Base-by-base conservation (phyloP, 1,284 basidiomycete species). In the Rhodotorula sp. region DNA sequence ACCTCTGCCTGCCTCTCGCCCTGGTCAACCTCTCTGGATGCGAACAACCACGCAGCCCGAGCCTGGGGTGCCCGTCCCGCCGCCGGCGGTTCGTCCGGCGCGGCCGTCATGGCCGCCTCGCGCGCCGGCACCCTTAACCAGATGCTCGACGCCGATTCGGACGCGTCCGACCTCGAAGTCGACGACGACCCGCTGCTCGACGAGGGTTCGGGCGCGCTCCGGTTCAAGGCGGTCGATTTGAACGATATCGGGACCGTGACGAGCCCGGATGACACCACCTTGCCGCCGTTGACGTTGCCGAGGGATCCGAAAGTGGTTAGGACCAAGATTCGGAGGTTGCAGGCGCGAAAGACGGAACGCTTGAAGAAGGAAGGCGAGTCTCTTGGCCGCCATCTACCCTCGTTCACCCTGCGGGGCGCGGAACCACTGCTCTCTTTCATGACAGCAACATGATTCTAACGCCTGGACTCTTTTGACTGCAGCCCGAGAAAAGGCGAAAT, bases 211-310 rank as follows among this genome's bases (percentile, higher is more conserved):
- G 57, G 62, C 45, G 66, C 54, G 18, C 28, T 57, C 26, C 65
- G 59, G 45, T 63, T 70, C 60, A 65, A 69, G 62, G 69, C 72
- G 52, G 52, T 64, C 57, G 74, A 76, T 45, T 43, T 79, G 56
- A 71, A 72, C 69, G 70, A 75, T 21, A 79, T 79, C n/a, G 77
- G 76, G 1, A 16, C n/a, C 50, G 66, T 34, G 48, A 5, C 34
- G 18, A 43, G 19, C 12, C 38, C 38, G 16, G 65, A 67, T 3
- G 76, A 78, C 59, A 71, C 68, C 47, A 74, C 73, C 18, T 75
- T 79, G 75, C 68, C 77, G 47, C 78, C 78, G 21, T 15, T 79
- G 16, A 69, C 72, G n/a, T 48, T 79, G 56, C 77, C 78, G 66
- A 61, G 68, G 43, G 74, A 76, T 54, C 76, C 75, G 3, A 76